A percentile compares a stretch with the other conserved stretches of the same genome.
phyloP scores from a whole-genome alignment of 306 rosid genomes.

The Mimosa pudica region DNA sequence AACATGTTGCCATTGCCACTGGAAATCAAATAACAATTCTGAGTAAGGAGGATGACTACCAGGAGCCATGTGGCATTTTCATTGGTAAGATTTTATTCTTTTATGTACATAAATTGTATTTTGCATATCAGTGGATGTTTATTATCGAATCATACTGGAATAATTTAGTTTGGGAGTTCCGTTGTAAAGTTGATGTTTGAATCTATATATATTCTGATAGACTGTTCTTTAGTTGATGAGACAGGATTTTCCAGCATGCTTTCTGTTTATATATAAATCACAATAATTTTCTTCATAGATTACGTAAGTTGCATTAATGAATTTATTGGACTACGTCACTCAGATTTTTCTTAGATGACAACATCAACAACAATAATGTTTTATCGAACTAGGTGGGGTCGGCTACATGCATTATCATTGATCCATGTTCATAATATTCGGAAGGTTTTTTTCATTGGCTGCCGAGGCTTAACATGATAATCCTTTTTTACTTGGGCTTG shows the following conservation, averaged over 20 bases:
- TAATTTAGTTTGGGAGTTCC: background rate
- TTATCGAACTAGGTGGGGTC: too few relatives aligned
- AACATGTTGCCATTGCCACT: constrained; percentile 82
- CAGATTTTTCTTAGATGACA: background rate
- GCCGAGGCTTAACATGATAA: too few relatives aligned
- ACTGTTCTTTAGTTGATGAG: background rate
- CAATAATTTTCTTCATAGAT: background rate
- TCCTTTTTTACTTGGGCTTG: too few relatives aligned
- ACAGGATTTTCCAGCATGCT: background rate
- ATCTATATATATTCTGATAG: background rate
- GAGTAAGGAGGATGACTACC: constrained; percentile 72
- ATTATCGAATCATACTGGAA: background rate
- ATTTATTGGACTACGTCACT: background rate
- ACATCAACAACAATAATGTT: too few relatives aligned
- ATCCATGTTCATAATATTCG: too few relatives aligned
- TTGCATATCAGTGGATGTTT: constrained; percentile 12
- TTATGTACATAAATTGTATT: constrained; percentile 1
- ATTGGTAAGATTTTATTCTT: constrained; percentile 50
- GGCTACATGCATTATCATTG: too few relatives aligned
- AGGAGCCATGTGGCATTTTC: constrained; percentile 70
- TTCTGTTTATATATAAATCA: background rate
- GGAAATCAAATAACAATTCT: constrained; percentile 85
- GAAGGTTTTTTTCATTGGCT: too few relatives aligned
- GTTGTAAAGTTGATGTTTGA: background rate
- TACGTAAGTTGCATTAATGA: background rate